Evolutionary conservation across 139 green algal species (phyloP).

Genomic region (Tetratostichococcus sp.): DNA sequence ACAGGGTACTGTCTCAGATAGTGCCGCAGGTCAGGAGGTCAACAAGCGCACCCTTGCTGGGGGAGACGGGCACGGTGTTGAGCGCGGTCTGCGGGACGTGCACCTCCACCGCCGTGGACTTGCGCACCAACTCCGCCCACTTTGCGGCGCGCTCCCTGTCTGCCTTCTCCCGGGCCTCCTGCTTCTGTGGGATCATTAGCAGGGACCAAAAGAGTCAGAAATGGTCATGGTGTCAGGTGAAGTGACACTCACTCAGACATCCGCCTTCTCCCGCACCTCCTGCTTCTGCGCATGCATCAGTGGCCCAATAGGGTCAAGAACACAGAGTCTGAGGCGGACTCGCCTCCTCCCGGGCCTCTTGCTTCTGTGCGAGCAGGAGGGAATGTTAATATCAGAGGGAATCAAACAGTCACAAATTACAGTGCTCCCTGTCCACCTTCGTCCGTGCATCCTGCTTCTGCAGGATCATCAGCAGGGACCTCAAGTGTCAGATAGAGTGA

Average conservation of each 20-base stretch:
- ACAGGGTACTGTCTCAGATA: too few relatives aligned
- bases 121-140: not conserved
- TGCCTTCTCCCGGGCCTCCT: not conserved
- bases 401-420: too few relatives aligned
- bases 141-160: not conserved
- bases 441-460: not conserved
- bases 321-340: too few relatives aligned
- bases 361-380: too few relatives aligned
- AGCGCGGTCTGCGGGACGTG: too few relatives aligned
- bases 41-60: not conserved
- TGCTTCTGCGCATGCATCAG: too few relatives aligned
- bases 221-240: not conserved
- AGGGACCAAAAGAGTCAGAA: not conserved
- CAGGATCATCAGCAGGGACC: not conserved
- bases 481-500: too few relatives aligned
- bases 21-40: not conserved
- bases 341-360: too few relatives aligned
- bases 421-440: not conserved
- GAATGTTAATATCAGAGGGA: too few relatives aligned
- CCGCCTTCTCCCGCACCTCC: too few relatives aligned
- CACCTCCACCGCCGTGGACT: not conserved
- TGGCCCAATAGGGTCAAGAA: too few relatives aligned
- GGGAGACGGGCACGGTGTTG: not conserved
- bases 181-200: not conserved
- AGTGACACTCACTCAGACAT: not conserved